phyloP scores from a whole-genome alignment of 2,329 filamentous ascomycete species.

The Curvularia hawaiiensis region DNA sequence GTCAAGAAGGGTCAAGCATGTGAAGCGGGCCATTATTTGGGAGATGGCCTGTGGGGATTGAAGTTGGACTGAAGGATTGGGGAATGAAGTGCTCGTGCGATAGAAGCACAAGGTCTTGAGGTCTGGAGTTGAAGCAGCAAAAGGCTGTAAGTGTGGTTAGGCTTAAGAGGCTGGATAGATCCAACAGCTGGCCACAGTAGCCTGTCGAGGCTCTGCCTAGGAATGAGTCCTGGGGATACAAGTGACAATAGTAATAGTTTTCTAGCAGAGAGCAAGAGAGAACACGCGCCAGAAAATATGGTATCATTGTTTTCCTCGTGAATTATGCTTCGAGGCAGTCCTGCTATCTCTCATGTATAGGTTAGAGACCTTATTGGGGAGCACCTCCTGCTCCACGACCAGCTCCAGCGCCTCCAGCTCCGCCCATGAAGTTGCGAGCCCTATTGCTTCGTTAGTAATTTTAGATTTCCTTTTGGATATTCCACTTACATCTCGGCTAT shows the following conservation, averaged over 20 bases:
- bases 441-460: constrained; percentile 44
- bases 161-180: not conserved
- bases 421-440: constrained; percentile 71
- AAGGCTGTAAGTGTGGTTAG: not conserved
- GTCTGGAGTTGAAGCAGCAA: not conserved
- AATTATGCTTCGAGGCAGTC: constrained; percentile 1
- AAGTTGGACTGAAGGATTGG: constrained; percentile 54
- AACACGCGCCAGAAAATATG: constrained; percentile 22
- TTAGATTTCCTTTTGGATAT: not conserved
- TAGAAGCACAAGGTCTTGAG: not conserved
- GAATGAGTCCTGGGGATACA: not conserved
- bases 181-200: not conserved
- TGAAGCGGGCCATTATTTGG: constrained; percentile 90
- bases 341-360: not conserved
- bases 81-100: not conserved
- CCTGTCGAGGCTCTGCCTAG: not conserved
- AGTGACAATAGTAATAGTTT: constrained; percentile 1
- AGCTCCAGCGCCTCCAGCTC: constrained; percentile 29
- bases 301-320: constrained; percentile 39
- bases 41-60: constrained; percentile 90
- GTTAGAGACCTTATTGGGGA: constrained; percentile 21
- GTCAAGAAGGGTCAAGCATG: constrained; percentile 95
- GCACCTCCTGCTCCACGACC: constrained; percentile 28
- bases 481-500: constrained; percentile 87
- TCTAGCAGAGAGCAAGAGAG: not conserved